phyloP scores from a whole-genome alignment of 116 monocot species.

The Cymodocea nodosa region DNA sequence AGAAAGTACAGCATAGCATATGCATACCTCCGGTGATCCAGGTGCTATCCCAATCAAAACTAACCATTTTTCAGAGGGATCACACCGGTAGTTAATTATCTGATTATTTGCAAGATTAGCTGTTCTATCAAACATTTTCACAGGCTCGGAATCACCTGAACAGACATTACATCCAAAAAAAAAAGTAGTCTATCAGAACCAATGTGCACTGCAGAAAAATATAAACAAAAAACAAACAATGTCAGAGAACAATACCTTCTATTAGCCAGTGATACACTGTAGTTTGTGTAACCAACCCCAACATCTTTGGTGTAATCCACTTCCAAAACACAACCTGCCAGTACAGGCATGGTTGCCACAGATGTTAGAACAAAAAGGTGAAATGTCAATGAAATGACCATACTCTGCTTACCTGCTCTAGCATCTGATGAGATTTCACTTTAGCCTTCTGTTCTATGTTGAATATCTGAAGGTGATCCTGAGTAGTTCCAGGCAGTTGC shows the following conservation, averaged over 20 bases:
- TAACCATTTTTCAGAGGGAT: conserved; percentile 94
- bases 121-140: conserved; percentile 94
- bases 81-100: conserved; percentile 96
- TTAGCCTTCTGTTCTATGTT: conserved; percentile 90
- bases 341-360: neutral
- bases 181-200: neutral
- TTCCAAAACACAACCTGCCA: conserved; percentile 97
- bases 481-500: conserved; percentile 83
- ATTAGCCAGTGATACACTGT: conserved; percentile 95
- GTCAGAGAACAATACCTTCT: conserved; percentile 42
- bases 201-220: conserved; percentile 2
- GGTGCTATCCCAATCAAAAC: conserved; percentile 97
- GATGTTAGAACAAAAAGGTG: neutral
- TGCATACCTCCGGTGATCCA: conserved; percentile 79
- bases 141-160: conserved; percentile 78
- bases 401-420: conserved; percentile 45
- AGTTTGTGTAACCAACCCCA: conserved; percentile 92
- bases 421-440: conserved; percentile 98
- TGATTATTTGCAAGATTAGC: conserved; percentile 91
- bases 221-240: neutral
- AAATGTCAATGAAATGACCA: neutral
- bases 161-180: neutral
- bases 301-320: conserved; percentile 90
- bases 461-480: conserved; percentile 96
- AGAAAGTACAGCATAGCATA: neutral